Base-by-base conservation (phyloP, 2,329 filamentous ascomycete species). In the Aureobasidium leucospermi region DNA sequence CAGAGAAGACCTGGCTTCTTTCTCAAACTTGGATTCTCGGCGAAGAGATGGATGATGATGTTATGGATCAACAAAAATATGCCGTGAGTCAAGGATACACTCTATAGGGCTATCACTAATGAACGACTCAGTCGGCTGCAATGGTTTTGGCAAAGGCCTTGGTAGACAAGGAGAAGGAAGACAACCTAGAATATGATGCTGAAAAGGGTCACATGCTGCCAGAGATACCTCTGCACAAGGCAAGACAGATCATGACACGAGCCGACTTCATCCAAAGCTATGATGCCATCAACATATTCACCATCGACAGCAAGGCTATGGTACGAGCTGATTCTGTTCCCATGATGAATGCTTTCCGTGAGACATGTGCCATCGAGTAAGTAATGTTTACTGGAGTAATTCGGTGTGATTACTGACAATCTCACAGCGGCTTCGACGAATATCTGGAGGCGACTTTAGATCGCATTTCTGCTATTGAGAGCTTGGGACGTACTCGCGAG, bases 1-100 rank as follows among this genome's bases (percentile, higher is more conserved):
- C 80, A 41, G 88, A 92, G 69, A 89, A 88, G 70, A 86, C 84
- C 0, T 92, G 88, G 88, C 86, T 91, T 66, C 73, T 91, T 19
- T 91, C 90, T 73, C 85, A 88, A 69, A 90, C 87, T 70, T 88
- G 87, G 78, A 88, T 91, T 58, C 78, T 92, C 1, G 88, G 88
- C 16, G 78, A 76, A 62, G 85, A 86, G 63, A 91, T 88, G 87
- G 94, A 97, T 66, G 94, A 97, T 73, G 94, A 99, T 70, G 94
- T 96, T 66, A 97, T 97, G 87, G 90, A 96, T 69, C 89, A 96
- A 73, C 91, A 97, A 71, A 96, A 97, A 73, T 96, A 90, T 79
- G 90, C 92, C 47, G 88, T 90, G 78, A 75, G 86, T 82, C 34
- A 11, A 31, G 10, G 23, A 6, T n/a, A 6, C 13, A 34, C 5